Evolutionary conservation across 768 basidiomycete species (phyloP).

Genomic region (Lentinula sp.): DNA sequence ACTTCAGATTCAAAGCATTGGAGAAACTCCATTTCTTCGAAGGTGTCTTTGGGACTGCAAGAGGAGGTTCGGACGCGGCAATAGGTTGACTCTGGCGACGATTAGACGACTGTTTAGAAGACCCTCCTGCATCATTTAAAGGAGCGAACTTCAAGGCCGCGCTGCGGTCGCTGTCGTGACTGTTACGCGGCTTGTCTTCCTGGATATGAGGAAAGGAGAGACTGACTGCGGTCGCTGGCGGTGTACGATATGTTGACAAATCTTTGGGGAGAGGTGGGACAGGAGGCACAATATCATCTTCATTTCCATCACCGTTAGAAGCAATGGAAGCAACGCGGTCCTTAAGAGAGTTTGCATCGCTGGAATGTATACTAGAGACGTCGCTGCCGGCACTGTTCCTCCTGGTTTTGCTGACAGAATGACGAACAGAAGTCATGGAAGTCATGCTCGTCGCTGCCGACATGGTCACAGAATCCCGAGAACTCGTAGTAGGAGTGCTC

Average conservation of each 20-base stretch:
- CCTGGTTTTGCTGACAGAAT: slow-evolving; percentile 60
- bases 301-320: slow-evolving; percentile 50
- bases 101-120: slow-evolving; percentile 32
- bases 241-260: slow-evolving; percentile 69
- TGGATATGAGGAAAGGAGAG: slow-evolving; percentile 40
- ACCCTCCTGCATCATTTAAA: slow-evolving; percentile 28
- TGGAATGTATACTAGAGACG: slow-evolving; percentile 67
- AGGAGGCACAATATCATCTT: slow-evolving; percentile 75
- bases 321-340: slow-evolving; percentile 65
- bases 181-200: slow-evolving; percentile 37
- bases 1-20: slow-evolving; percentile 72
- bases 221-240: slow-evolving; percentile 53
- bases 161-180: slow-evolving; percentile 33
- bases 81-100: slow-evolving; percentile 36
- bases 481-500: slow-evolving; percentile 72
- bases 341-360: slow-evolving; percentile 56
- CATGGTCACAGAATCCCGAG: slow-evolving; percentile 81
- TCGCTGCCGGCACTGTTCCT: slow-evolving; percentile 88
- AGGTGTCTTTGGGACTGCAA: slow-evolving; percentile 62
- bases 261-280: slow-evolving; percentile 93
- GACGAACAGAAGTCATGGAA: slow-evolving; percentile 72
- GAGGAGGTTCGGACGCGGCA: slow-evolving; percentile 34
- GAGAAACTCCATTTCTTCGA: slow-evolving; percentile 98
- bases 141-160: slow-evolving; percentile 26
- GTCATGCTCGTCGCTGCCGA: slow-evolving; percentile 75